A percentile compares a stretch with the other conserved stretches of the same genome.
These are phyloP conservation scores for Kazachstania africana DNA, from an alignment of 805 yeast species.

Conservation along the genomic window DNA sequence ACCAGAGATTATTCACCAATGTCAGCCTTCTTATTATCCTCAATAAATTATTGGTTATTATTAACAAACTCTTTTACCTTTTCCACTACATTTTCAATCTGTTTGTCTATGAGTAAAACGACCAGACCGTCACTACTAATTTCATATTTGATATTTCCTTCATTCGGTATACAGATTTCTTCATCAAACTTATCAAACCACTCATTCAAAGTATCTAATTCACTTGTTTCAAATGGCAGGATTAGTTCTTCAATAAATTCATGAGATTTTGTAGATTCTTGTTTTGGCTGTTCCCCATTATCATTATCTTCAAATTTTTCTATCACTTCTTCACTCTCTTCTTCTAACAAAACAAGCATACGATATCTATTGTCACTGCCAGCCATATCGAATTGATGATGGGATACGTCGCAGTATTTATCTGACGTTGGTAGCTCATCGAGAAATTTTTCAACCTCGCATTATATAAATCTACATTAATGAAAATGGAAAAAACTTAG, in stretches of 20 bases:
- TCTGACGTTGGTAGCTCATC: too few species aligned
- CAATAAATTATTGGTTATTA: conserved; percentile 1
- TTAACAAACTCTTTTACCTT: conserved; percentile 21
- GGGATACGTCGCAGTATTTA: background rate
- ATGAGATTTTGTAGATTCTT: conserved; percentile 16
- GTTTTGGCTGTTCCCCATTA: conserved; percentile 1
- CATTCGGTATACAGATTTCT: conserved; percentile 28
- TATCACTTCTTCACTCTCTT: conserved; percentile 10
- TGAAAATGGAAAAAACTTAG: too few species aligned
- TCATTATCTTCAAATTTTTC: conserved; percentile 1
- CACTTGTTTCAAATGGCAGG: conserved; percentile 22
- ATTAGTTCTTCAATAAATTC: conserved; percentile 25
- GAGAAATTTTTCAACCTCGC: too few species aligned
- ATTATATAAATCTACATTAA: too few species aligned
- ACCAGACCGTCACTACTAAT: conserved; percentile 29
- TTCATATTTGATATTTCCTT: conserved; percentile 28
- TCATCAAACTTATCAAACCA: conserved; percentile 29
- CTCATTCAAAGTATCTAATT: conserved; percentile 20
- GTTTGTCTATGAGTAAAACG: conserved; percentile 22
- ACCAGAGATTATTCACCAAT: background rate
- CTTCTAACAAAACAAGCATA: conserved; percentile 24
- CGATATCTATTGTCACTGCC: conserved; percentile 15
- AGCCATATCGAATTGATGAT: conserved; percentile 1
- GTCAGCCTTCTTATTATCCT: background rate
- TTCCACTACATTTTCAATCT: conserved; percentile 16